Percentiles rank a stretch among this genome's conserved stretches.
These are phyloP conservation scores for Lolium rigidum DNA, from an alignment of 176 grass and related monocot species.

Conservation along the genomic window DNA sequence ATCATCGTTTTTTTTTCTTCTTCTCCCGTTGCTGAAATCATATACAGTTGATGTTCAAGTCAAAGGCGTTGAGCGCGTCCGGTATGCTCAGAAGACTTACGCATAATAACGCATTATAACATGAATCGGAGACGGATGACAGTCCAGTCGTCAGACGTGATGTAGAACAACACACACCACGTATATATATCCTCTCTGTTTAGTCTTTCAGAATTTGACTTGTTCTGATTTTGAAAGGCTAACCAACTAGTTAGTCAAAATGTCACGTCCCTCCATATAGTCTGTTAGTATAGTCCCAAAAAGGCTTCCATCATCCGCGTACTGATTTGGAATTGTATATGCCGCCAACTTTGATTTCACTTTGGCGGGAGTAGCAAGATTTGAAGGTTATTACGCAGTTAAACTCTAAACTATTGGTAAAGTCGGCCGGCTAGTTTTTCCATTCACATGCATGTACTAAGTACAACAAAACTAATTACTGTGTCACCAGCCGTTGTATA, in stretches of 20 bases:
- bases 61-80: constrained; percentile 34
- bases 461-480: not conserved
- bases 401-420: not conserved
- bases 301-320: not conserved
- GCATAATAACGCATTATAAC: not conserved
- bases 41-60: constrained; percentile 1
- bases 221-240: constrained; percentile 19
- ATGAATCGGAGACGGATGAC: not conserved
- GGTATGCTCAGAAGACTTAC: not conserved
- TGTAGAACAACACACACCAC: not conserved
- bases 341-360: constrained; percentile 26
- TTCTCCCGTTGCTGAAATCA: not conserved
- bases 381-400: not conserved
- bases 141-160: constrained; percentile 32
- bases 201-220: not conserved
- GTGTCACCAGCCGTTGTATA: constrained; percentile 4
- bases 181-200: not conserved
- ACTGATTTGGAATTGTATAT: not conserved
- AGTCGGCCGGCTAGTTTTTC: not conserved
- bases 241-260: constrained; percentile 37
- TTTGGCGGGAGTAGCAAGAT: constrained; percentile 3
- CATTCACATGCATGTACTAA: not conserved
- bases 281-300: not conserved
- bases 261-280: constrained; percentile 8
- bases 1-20: not conserved